Base-by-base conservation (phyloP, 768 basidiomycete genomes). In the Leccinum boreale region DNA sequence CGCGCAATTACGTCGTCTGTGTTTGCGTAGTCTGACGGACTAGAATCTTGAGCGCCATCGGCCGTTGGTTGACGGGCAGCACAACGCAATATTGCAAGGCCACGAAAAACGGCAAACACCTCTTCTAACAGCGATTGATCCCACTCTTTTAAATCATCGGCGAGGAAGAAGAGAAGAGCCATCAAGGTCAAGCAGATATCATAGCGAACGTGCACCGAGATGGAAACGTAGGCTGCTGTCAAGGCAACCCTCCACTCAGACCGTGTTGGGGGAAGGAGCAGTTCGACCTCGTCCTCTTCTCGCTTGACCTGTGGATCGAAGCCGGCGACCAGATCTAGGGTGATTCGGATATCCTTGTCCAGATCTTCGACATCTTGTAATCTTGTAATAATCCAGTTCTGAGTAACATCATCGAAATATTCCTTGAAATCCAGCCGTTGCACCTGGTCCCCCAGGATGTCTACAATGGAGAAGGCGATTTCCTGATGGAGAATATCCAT, bases 41-140 rank as follows among this genome's bases (percentile, higher is more conserved):
- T 65, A 55, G 73, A 69, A 50, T 70, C 76, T 45, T 65, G 65
- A 19, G 58, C 35, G 10, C 58, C 57, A 42, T 78, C 74, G 3
- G 72, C 76, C n/a, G 80, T 80, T 52, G 87, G 84, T 65, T 87
- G 88, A 50, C 77, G 77, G 15, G 79, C 74, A 49, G 85, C 75
- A 57, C 79, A 81, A 26, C 84, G 86, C 19, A 91, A 75, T 77
- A 90, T 87, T 23, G 87, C 84, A 23, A 89, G 74, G 14, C 88
- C 89, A n/a, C 90, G 81, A 63, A 88, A 91, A 26, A 92, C 84
- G 8, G 88, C 87, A 69, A 92, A 86, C 23, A 90, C 81, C 67
- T 92, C 89, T 9, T 83, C 85, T 49, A 89, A 70, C 26, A 90
- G 65, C 21, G 84, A 74, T 17, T 83, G 82, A 65, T 87, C 84